Evolutionary conservation across 192 early-diverging fungal species (phyloP), one percentile per base, ranked within the genome.

Genomic region (Linnemannia zychae): DNA sequence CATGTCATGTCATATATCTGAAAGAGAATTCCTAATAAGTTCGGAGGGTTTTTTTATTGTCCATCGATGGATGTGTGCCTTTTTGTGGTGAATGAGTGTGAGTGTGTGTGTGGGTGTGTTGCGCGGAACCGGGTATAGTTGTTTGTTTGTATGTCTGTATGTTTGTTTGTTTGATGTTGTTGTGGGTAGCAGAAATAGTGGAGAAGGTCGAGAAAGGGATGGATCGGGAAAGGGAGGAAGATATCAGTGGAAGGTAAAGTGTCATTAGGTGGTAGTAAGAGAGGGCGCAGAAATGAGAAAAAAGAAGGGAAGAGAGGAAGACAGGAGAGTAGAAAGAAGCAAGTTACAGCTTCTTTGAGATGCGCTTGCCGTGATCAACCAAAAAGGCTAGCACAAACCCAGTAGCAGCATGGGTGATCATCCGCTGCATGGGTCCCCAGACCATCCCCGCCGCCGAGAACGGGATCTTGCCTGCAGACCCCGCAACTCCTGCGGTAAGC

Each of bases 371-470:
- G 22, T 72, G 22, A 22, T 85, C 83, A 22, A 40, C 36, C 28
- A 85, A 20, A 22, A 72, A 79, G 0, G 83, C 83, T 3, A 85
- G 47, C 17, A 72, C 60, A 1, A 79, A 17, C 2, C 83, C 83
- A 2, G 78, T 73, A 31, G 71, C 73, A 7, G 74, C 72, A 37
- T 79, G 83, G 11, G 46, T 57, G n/a, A 85, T 4, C 68, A 85
- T 71, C 17, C 70, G 48, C 11, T 63, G 60, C 4, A 57, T 40
- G 3, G 83, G 83, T n/a, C 46, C 74, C 46, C 72, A 76, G 0
- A 85, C 83, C 72, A 85, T 79, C 13, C 47, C 77, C 1, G 77
- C n/a, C 13, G 83, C 48, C 34, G 77, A 76, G 44, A 85, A 85
- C 2, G 77, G 78, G 2, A 50, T 76, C 18, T 52, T 49, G 15